These are phyloP conservation scores for Cyclocybe cylindracea DNA, from an alignment of 768 basidiomycete genomes.

Conservation along the genomic window DNA sequence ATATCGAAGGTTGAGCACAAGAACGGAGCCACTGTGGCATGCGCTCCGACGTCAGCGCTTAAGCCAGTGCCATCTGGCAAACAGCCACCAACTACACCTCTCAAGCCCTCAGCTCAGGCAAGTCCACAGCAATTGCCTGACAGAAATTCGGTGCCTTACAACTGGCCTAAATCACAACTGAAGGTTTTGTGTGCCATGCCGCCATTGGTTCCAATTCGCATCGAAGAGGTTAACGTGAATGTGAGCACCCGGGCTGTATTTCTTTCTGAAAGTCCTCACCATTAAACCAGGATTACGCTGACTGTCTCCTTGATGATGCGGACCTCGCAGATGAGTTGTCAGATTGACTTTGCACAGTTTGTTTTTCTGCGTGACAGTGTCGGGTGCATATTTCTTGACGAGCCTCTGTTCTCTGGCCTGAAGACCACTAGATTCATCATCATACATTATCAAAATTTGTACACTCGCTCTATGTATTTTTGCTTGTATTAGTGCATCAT, in stretches of 20 bases:
- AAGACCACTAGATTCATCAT: background rate
- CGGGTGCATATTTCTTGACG: background rate
- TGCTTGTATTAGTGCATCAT: background rate
- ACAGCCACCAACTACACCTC: no score
- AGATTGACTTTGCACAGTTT: constrained; percentile 9
- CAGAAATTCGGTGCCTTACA: constrained; percentile 1
- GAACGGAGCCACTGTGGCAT: no score
- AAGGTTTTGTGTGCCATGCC: constrained; percentile 19
- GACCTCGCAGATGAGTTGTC: constrained; percentile 33
- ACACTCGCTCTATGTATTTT: background rate
- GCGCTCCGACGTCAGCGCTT: no score
- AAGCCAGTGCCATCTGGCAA: no score
- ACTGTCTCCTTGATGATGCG: constrained; percentile 36
- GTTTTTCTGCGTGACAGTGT: background rate
- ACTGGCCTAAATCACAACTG: constrained; percentile 12
- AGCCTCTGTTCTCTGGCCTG: background rate
- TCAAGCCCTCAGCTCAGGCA: background rate
- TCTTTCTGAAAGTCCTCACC: background rate
- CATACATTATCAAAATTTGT: background rate
- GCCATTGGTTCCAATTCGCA: constrained; percentile 18
- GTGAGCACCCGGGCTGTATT: constrained; percentile 10
- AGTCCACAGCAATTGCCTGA: background rate
- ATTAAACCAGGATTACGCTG: constrained; percentile 29
- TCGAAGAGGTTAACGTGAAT: constrained; percentile 18
- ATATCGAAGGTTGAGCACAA: no score